A percentile compares a stretch with the other conserved stretches of the same genome.
phyloP scores from a whole-genome alignment of 1,139 yeast genomes.

The Candida glucosophila region DNA sequence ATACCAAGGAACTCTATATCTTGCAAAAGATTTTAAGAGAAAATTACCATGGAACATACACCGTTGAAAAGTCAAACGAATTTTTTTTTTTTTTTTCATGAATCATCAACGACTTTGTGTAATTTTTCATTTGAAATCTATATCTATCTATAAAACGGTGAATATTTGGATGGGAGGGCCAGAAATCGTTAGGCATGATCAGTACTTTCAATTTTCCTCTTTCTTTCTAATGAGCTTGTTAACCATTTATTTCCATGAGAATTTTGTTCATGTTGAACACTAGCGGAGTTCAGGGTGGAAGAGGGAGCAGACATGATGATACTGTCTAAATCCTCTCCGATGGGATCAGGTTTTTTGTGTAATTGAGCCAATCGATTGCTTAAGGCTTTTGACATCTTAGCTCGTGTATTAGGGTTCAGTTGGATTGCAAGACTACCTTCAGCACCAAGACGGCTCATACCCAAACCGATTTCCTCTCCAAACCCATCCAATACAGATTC shows the following conservation, averaged over 20 bases:
- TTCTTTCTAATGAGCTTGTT: constrained; percentile 13
- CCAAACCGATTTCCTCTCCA: constrained; percentile 80
- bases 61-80: neutral
- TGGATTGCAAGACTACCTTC: constrained; percentile 24
- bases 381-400: constrained; percentile 49
- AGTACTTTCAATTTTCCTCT: constrained; percentile 2
- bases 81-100: neutral
- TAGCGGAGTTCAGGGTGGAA: neutral
- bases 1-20: no score
- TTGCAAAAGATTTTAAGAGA: no score
- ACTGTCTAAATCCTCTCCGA: constrained; percentile 12
- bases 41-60: no score
- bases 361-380: constrained; percentile 34
- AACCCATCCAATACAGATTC: constrained; percentile 51
- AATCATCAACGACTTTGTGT: neutral
- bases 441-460: constrained; percentile 47
- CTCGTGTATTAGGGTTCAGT: constrained; percentile 33
- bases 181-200: no score
- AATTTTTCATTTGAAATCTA: neutral
- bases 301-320: constrained; percentile 7
- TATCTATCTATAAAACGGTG: no score
- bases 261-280: constrained; percentile 1
- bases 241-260: constrained; percentile 12
- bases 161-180: no score
- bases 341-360: constrained; percentile 6